A percentile compares a stretch with the other conserved stretches of the same genome.
Evolutionary conservation across 176 grass and related monocot species (phyloP).

Genomic region (Microstegium vimineum): DNA sequence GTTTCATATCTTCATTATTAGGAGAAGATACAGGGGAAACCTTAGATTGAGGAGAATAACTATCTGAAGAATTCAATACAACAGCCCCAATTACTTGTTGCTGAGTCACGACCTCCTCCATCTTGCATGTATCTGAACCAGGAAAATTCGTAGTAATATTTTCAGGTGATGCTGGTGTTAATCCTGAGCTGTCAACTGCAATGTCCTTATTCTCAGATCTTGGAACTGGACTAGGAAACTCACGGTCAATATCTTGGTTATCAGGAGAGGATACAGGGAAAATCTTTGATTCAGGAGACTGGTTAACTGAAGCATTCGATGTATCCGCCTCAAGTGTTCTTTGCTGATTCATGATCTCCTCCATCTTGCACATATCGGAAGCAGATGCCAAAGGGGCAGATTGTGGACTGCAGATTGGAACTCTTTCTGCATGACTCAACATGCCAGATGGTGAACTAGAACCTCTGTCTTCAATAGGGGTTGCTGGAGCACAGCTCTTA

Average conservation of each 20-base stretch:
- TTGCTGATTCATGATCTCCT: constrained; percentile 32
- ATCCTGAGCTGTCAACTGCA: constrained; percentile 13
- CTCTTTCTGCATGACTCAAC: constrained; percentile 39
- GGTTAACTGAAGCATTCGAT: constrained; percentile 42
- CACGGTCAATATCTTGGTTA: constrained; percentile 38
- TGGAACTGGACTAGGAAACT: constrained; percentile 45
- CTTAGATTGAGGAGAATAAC: constrained; percentile 32
- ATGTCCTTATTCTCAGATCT: constrained; percentile 30
- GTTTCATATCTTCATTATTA: constrained; percentile 35
- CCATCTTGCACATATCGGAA: constrained; percentile 38
- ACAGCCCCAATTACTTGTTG: constrained; percentile 20
- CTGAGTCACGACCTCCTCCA: constrained; percentile 26
- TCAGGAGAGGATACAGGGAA: constrained; percentile 34
- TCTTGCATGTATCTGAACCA: constrained; percentile 30
- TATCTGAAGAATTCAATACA: constrained; percentile 28
- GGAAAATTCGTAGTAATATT: background rate
- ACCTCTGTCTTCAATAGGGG: constrained; percentile 46
- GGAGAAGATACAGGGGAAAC: constrained; percentile 21
- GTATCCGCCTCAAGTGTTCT: constrained; percentile 34
- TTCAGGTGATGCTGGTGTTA: constrained; percentile 13
- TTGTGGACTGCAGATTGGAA: constrained; percentile 31
- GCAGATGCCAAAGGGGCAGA: constrained; percentile 23
- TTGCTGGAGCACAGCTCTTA: constrained; percentile 38
- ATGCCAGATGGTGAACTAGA: constrained; percentile 42
- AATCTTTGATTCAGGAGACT: constrained; percentile 38